phyloP scores from a whole-genome alignment of 371 early-diverging fungal species.

The Mortierella sp. region DNA sequence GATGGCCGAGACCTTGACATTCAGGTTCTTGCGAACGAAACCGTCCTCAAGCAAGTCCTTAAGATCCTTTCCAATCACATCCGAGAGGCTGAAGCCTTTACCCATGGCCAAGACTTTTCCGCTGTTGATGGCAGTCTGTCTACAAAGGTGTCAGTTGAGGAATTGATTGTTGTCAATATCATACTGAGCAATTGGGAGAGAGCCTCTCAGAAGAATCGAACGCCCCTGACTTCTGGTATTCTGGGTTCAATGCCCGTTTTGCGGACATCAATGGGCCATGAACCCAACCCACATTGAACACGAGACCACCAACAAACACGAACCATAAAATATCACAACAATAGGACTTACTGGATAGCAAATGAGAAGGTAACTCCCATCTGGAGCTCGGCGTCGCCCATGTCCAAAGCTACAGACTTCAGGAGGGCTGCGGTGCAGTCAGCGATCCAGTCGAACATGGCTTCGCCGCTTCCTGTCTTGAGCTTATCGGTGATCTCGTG shows the following conservation, averaged over 20 bases:
- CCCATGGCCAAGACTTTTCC: constrained; percentile 89
- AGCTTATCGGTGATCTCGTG: constrained; percentile 85
- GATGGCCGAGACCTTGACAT: constrained; percentile 81
- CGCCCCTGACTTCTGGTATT: too few relatives aligned
- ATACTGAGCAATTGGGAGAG: not conserved
- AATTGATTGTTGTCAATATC: too few relatives aligned
- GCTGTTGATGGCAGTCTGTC: constrained; percentile 79
- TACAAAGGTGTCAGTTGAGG: constrained; percentile 11
- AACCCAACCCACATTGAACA: too few relatives aligned
- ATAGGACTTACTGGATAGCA: constrained; percentile 65
- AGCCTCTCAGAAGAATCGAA: too few relatives aligned
- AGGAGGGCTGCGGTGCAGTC: constrained; percentile 66
- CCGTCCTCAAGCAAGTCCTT: constrained; percentile 82
- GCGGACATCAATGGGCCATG: too few relatives aligned
- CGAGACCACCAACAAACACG: too few relatives aligned
- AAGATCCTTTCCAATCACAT: constrained; percentile 84
- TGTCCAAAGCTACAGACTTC: constrained; percentile 31
- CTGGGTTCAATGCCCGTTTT: too few relatives aligned
- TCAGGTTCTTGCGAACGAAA: constrained; percentile 75
- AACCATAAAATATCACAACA: too few relatives aligned
- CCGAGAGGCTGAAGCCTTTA: constrained; percentile 86
- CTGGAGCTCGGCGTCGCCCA: constrained; percentile 49
- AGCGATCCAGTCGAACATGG: constrained; percentile 91
- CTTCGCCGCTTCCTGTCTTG: constrained; percentile 72
- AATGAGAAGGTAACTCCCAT: constrained; percentile 89